Evolutionary conservation across 2,329 filamentous ascomycete species (phyloP).

Genomic region (Beauveria sp.): DNA sequence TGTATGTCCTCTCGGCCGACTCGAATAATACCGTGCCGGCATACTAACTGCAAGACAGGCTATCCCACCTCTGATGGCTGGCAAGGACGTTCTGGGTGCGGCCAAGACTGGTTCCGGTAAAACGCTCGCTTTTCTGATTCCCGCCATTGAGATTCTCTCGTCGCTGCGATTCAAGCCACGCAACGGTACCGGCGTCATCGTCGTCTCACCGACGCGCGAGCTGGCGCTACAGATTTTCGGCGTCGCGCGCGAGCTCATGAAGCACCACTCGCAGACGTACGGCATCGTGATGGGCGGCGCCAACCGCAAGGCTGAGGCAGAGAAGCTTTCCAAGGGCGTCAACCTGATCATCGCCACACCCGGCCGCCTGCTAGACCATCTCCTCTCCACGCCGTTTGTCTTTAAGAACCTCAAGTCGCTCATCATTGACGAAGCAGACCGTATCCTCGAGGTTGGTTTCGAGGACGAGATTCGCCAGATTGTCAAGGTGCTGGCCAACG

Average conservation of each 20-base stretch:
- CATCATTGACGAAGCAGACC: constrained; percentile 93
- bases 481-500: constrained; percentile 82
- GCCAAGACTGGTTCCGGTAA: constrained; percentile 96
- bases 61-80: constrained; percentile 82
- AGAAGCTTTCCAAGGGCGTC: constrained; percentile 89
- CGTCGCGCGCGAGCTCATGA: constrained; percentile 87
- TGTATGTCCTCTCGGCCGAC: constrained; percentile 16
- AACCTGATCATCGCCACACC: constrained; percentile 93
- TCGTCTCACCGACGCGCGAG: constrained; percentile 90
- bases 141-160: constrained; percentile 86
- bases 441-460: constrained; percentile 94
- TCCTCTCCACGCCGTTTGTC: constrained; percentile 84
- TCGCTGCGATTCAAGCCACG: constrained; percentile 88
- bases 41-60: constrained; percentile 31
- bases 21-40: neutral
- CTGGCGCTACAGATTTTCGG: constrained; percentile 93
- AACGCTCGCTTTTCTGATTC: constrained; percentile 89
- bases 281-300: constrained; percentile 95
- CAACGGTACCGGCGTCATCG: constrained; percentile 86
- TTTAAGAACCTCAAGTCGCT: constrained; percentile 91
- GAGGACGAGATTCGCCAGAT: constrained; percentile 98
- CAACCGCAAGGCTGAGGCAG: constrained; percentile 81
- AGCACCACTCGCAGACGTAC: constrained; percentile 86
- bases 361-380: constrained; percentile 83
- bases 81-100: constrained; percentile 86